Evolutionary conservation across 202 grass and related monocot genomes (phyloP), one percentile per base, ranked within the genome.

Genomic region (Schoenoplectus tabernaemontani): DNA sequence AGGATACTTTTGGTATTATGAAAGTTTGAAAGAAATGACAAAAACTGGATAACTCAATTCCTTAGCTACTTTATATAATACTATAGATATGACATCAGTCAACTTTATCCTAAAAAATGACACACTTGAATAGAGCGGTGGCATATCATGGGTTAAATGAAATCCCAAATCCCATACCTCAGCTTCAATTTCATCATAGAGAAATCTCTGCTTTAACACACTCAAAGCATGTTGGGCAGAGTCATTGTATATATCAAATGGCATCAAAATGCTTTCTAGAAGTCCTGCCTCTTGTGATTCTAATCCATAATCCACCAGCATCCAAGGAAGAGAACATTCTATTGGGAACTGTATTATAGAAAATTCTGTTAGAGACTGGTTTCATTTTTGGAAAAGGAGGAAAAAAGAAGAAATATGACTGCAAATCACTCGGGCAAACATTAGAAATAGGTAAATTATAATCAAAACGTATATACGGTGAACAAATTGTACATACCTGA

Each of bases 181-280:
- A 73, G 95, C 95, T 94, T 97, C 95, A 89, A 97, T 94, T 94
- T 97, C 95, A 77, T 97, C 95, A 83, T 97, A 97, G 78, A 97
- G 95, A 84, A 97, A 97, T 83, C 95, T 90, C 58, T 97, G 95
- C 77, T 94, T 97, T 62, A 97, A 90, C 81, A 83, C 89, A 81
- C 85, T 90, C 74, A 97, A 78, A 79, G 91, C 95, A 85, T 97
- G 91, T 83, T 97, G 95, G 83, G 95, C 91, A 83, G 95, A 97
- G 85, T 97, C 95, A 81, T 97, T 97, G 72, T 97, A 97, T 59
- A 97, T 90, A 89, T 97, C 95, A 88, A 97, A 88, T 24, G 95
- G 91, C 86, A 97, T 93, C 78, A 94, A 87, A 97, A 97, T 90
- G 44, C 95, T 97, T 89, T 93, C 91, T 61, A 97, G 79, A 92